Conservation (phyloP, 352 stramenopile genomes). For the Plasmopara halstedii region DNA sequence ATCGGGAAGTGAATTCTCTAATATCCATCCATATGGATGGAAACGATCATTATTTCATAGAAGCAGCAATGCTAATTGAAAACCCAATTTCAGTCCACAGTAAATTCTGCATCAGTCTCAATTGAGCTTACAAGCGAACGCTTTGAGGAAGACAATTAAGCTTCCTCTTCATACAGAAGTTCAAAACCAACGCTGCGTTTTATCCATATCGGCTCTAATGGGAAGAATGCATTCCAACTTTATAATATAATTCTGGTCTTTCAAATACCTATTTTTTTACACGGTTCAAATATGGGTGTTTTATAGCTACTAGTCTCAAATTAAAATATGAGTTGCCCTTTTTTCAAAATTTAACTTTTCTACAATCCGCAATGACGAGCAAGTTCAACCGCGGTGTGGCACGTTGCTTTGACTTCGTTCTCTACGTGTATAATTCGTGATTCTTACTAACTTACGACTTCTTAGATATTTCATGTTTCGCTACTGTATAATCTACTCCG, state of each 20-base stretch:
- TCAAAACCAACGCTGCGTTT: too few species aligned
- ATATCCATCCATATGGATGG: not conserved
- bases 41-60: not conserved
- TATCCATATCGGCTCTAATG: constrained; percentile 39
- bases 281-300: too few species aligned
- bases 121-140: constrained; percentile 8
- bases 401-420: not conserved
- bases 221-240: too few species aligned
- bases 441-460: not conserved
- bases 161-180: constrained; percentile 37
- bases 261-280: not conserved
- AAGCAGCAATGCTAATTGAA: constrained; percentile 6
- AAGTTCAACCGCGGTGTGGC: constrained; percentile 27
- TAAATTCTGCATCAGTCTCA: not conserved
- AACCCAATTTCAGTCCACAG: not conserved
- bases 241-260: not conserved
- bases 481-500: constrained; percentile 69
- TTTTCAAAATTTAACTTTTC: too few species aligned
- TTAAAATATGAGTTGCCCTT: not conserved
- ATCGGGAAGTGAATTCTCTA: not conserved
- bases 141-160: constrained; percentile 41
- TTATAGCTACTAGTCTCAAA: too few species aligned
- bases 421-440: not conserved
- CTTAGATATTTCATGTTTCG: constrained; percentile 67
- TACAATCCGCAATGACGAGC: not conserved